A percentile compares a stretch with the other conserved stretches of the same genome.
phyloP scores from a whole-genome alignment of 345 rosid genomes.

The Aurinia saxatilis region DNA sequence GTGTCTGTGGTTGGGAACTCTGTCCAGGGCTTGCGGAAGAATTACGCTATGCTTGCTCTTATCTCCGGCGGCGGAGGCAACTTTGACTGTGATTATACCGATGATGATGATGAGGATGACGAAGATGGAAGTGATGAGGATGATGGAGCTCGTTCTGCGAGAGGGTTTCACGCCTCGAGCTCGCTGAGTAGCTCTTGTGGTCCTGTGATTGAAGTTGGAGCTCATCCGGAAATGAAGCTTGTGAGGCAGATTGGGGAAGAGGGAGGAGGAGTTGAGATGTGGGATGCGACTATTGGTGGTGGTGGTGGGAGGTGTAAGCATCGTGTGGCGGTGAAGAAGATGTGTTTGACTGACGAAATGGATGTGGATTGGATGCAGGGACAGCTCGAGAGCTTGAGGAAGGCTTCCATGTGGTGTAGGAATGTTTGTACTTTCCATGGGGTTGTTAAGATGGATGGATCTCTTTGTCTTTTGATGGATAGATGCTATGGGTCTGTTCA shows the following conservation, averaged over 20 bases:
- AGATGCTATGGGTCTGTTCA: conserved; percentile 79
- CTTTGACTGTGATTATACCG: conserved; percentile 69
- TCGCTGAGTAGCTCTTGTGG: conserved; percentile 50
- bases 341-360: conserved; percentile 55
- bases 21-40: conserved; percentile 74
- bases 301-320: conserved; percentile 54
- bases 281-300: conserved; percentile 55
- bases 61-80: conserved; percentile 35
- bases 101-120: conserved; percentile 64
- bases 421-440: conserved; percentile 94
- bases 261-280: conserved; percentile 55
- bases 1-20: conserved; percentile 90
- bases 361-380: conserved; percentile 77
- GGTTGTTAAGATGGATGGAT: conserved; percentile 54
- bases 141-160: conserved; percentile 32
- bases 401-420: conserved; percentile 88
- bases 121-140: conserved; percentile 15
- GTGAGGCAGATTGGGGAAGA: conserved; percentile 59
- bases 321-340: conserved; percentile 68
- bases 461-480: conserved; percentile 71
- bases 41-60: conserved; percentile 73
- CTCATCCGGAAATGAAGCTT: conserved; percentile 62
- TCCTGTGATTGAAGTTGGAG: conserved; percentile 67
- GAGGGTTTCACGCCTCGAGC: conserved; percentile 56
- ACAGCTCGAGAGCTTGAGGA: conserved; percentile 68